A percentile compares a stretch with the other conserved stretches of the same genome.
These are phyloP conservation scores for Tolypocladium guangdongense DNA, from an alignment of 2,329 filamentous ascomycete species.

Conservation along the genomic window DNA sequence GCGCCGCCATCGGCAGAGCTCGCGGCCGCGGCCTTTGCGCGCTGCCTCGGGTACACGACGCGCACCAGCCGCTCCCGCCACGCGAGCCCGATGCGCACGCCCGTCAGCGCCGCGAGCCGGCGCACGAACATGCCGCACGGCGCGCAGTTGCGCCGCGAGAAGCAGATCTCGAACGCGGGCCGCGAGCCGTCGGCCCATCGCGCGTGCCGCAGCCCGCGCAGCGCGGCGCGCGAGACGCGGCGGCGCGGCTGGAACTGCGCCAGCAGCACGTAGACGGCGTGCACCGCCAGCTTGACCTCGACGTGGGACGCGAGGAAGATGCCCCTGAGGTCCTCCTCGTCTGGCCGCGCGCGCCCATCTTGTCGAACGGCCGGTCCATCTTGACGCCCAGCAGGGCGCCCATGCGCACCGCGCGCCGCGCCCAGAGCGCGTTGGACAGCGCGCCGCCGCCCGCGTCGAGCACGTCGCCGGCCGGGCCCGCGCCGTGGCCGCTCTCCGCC, in stretches of 20 bases:
- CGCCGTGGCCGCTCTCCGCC: slow-evolving; percentile 23
- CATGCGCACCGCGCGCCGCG: slow-evolving; percentile 15
- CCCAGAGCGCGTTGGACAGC: slow-evolving; percentile 21
- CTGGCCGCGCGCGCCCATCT: neutral
- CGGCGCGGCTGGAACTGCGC: slow-evolving; percentile 12
- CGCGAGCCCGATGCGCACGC: slow-evolving; percentile 13
- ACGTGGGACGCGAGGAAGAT: slow-evolving; percentile 24
- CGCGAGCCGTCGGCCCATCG: slow-evolving; percentile 15
- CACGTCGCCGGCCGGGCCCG: slow-evolving; percentile 15
- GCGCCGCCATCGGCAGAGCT: neutral
- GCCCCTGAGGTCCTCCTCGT: slow-evolving; percentile 7
- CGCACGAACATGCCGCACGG: slow-evolving; percentile 15
- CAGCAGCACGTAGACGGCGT: slow-evolving; percentile 19
- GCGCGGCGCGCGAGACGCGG: slow-evolving; percentile 5
- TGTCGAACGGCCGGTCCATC: slow-evolving; percentile 19
- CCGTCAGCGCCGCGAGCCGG: slow-evolving; percentile 15
- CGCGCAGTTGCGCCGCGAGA: slow-evolving; percentile 22
- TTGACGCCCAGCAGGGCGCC: slow-evolving; percentile 17
- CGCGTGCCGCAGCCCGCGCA: slow-evolving; percentile 11
- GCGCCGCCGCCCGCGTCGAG: slow-evolving; percentile 12
- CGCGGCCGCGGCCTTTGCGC: neutral
- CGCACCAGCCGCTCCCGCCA: slow-evolving; percentile 17
- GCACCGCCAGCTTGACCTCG: slow-evolving; percentile 27
- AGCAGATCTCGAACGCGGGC: slow-evolving; percentile 22
- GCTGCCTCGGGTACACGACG: slow-evolving; percentile 13